Conservation (phyloP, 371 early-diverging fungal species). For the Blyttiomyces sp. region DNA sequence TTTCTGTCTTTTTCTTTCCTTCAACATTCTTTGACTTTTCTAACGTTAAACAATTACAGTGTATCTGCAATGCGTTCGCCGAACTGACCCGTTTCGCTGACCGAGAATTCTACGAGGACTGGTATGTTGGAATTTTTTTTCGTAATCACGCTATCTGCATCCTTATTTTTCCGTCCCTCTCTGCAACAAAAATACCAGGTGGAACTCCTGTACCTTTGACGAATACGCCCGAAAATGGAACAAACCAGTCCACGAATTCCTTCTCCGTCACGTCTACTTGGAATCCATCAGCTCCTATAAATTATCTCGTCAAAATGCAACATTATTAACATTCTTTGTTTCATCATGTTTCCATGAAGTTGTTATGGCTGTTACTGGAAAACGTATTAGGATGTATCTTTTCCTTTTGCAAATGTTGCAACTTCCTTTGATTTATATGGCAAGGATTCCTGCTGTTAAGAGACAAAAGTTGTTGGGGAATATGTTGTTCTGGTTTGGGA, state of each 20-base stretch:
- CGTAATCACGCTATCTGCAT: background rate
- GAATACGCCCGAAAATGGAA: conserved; percentile 99
- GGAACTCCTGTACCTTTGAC: conserved; percentile 92
- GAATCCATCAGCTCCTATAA: conserved; percentile 74
- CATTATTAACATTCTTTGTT: conserved; percentile 80
- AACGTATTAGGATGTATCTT: conserved; percentile 72
- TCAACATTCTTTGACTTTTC: background rate
- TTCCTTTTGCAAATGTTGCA: conserved; percentile 91
- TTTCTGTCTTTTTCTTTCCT: background rate
- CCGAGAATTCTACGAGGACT: conserved; percentile 95
- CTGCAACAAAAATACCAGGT: conserved; percentile 48
- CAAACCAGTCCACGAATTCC: conserved; percentile 92
- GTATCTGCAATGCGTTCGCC: conserved; percentile 92
- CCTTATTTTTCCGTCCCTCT: background rate
- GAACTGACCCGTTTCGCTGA: conserved; percentile 97
- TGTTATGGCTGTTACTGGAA: conserved; percentile 74
- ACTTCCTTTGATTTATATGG: conserved; percentile 82
- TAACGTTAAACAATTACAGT: conserved; percentile 30
- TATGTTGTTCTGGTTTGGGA: conserved; percentile 80
- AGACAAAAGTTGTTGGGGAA: conserved; percentile 70
- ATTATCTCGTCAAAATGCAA: conserved; percentile 70
- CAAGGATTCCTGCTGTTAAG: conserved; percentile 56
- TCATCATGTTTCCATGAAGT: conserved; percentile 88
- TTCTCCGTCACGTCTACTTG: conserved; percentile 89
- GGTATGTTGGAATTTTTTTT: conserved; percentile 46